Conservation (phyloP, 2,329 filamentous ascomycete genomes). For the Penicillium sp. region DNA sequence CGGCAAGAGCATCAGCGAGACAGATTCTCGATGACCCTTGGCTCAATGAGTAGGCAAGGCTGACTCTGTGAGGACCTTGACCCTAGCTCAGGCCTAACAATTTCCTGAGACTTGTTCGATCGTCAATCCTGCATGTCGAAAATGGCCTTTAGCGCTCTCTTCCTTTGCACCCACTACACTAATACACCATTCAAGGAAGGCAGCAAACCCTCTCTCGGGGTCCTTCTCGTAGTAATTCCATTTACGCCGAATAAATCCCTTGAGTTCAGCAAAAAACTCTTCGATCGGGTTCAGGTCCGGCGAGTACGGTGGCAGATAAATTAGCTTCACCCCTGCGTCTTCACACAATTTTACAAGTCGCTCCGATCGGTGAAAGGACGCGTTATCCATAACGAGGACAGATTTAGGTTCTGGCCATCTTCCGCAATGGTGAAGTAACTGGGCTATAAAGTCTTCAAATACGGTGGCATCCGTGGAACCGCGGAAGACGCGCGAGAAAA, state of each 20-base stretch:
- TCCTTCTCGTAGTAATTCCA: constrained; percentile 23
- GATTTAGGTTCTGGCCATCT: constrained; percentile 29
- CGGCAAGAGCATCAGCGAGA: constrained; percentile 24
- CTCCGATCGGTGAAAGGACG: constrained; percentile 28
- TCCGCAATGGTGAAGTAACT: constrained; percentile 27
- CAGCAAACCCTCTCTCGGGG: constrained; percentile 22
- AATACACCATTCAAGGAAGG: constrained; percentile 17
- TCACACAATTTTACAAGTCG: constrained; percentile 30
- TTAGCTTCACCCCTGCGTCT: constrained; percentile 31
- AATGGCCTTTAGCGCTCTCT: not conserved
- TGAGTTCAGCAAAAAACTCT: constrained; percentile 39
- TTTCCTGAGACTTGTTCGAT: not conserved
- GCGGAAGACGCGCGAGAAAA: too few relatives aligned
- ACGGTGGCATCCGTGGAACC: constrained; percentile 30
- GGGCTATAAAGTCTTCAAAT: constrained; percentile 32
- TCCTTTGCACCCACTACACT: not conserved
- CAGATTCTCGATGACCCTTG: constrained; percentile 27
- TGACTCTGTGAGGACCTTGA: not conserved
- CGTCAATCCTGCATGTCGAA: constrained; percentile 1
- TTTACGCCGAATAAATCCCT: constrained; percentile 33
- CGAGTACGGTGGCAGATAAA: constrained; percentile 37
- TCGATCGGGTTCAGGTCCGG: constrained; percentile 39
- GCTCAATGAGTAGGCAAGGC: constrained; percentile 16
- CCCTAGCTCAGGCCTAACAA: not conserved
- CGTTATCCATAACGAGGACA: constrained; percentile 36